Percentiles rank a stretch among this genome's conserved stretches.
Evolutionary conservation across 768 basidiomycete species (phyloP).

Genomic region (Calocybe gangraenosa): DNA sequence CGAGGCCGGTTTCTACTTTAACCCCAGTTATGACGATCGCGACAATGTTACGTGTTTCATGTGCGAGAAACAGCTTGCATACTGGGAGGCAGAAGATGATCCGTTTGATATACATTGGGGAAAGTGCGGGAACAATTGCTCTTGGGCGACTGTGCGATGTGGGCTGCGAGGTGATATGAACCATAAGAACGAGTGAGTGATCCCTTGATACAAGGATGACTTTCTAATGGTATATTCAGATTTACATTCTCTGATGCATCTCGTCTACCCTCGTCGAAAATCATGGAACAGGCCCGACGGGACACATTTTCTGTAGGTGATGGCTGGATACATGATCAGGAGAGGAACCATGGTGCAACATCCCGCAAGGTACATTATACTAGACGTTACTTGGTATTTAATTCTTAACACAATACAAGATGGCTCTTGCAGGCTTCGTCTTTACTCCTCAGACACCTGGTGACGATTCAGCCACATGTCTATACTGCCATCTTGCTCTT

Average conservation of each 20-base stretch:
- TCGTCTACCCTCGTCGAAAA: conserved; percentile 61
- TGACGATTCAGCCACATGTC: conserved; percentile 81
- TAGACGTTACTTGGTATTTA: background rate
- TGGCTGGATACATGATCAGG: conserved; percentile 68
- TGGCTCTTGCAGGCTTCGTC: conserved; percentile 88
- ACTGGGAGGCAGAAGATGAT: conserved; percentile 84
- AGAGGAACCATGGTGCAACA: conserved; percentile 59
- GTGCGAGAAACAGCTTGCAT: conserved; percentile 77
- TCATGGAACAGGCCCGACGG: conserved; percentile 69
- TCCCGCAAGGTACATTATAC: conserved; percentile 54
- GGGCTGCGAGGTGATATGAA: conserved; percentile 57
- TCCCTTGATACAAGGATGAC: background rate
- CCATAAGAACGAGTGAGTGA: conserved; percentile 45
- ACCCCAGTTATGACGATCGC: conserved; percentile 58
- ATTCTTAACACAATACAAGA: conserved; percentile 37
- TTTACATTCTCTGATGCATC: conserved; percentile 54
- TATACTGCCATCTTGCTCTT: conserved; percentile 77
- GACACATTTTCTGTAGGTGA: conserved; percentile 54
- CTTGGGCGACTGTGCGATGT: conserved; percentile 83
- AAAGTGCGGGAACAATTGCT: conserved; percentile 61
- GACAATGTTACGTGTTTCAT: conserved; percentile 83
- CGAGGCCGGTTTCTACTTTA: conserved; percentile 87
- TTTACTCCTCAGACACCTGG: conserved; percentile 63
- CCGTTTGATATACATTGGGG: conserved; percentile 79
- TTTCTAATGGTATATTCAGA: conserved; percentile 30